These are phyloP conservation scores for Mentha longifolia DNA, from an alignment of 257 asterid species.

Conservation along the genomic window DNA sequence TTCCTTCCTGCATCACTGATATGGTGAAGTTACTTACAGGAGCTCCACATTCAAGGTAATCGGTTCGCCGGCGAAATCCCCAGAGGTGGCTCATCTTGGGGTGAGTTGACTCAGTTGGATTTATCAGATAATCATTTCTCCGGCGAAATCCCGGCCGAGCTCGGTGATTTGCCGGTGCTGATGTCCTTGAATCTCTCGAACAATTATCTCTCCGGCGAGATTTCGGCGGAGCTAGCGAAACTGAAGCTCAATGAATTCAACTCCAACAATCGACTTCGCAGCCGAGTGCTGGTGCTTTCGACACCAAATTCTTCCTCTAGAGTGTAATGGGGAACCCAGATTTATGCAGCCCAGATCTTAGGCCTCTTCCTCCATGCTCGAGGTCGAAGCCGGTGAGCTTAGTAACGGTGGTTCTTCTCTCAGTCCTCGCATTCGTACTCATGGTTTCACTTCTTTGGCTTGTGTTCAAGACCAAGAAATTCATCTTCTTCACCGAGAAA, in stretches of 20 bases:
- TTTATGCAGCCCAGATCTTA: conserved; percentile 67
- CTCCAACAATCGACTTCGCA: conserved; percentile 76
- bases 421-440: conserved; percentile 55
- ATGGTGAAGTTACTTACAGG: conserved; percentile 54
- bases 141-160: conserved; percentile 63
- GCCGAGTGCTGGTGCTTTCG: conserved; percentile 67
- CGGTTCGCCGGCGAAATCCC: conserved; percentile 67
- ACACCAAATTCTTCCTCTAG: conserved; percentile 41
- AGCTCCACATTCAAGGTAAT: conserved; percentile 66
- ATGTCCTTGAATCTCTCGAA: conserved; percentile 66
- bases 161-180: conserved; percentile 62
- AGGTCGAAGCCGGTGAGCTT: conserved; percentile 50
- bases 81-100: conserved; percentile 42
- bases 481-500: conserved; percentile 33
- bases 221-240: conserved; percentile 59
- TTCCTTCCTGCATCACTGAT: conserved; percentile 62
- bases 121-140: conserved; percentile 65
- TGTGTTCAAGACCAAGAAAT: conserved; percentile 54
- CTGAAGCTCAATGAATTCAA: conserved; percentile 76
- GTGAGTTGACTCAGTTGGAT: conserved; percentile 62
- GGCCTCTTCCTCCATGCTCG: conserved; percentile 59
- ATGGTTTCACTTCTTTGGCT: conserved; percentile 58
- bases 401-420: conserved; percentile 50
- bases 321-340: conserved; percentile 69
- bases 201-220: conserved; percentile 64